Percentiles rank a stretch among this genome's conserved stretches.
Evolutionary conservation across 2,329 filamentous ascomycete species (phyloP).

Genomic region (Hypoxylon sp.): DNA sequence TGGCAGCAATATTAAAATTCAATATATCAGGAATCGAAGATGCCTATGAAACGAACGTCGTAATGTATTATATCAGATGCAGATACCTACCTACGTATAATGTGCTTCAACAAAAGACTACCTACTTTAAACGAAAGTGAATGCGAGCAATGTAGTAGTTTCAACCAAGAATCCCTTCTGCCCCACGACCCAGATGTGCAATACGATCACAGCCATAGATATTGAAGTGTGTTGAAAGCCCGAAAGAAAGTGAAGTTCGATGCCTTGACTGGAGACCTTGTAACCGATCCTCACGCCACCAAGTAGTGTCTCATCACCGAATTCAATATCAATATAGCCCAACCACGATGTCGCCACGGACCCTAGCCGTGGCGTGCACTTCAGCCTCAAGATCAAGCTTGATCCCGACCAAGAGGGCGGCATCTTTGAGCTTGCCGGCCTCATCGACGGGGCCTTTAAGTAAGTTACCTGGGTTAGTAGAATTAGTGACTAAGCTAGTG

Average conservation of each 20-base stretch:
- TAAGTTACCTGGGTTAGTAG: slow-evolving; percentile 61
- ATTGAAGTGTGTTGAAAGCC: slow-evolving; percentile 26
- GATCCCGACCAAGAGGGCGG: slow-evolving; percentile 72
- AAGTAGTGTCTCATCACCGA: slow-evolving; percentile 29
- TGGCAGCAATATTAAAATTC: not conserved
- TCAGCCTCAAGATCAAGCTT: slow-evolving; percentile 75
- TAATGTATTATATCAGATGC: not conserved
- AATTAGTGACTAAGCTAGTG: slow-evolving; percentile 7
- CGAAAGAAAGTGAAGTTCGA: slow-evolving; percentile 19
- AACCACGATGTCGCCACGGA: slow-evolving; percentile 73
- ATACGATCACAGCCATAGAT: slow-evolving; percentile 20
- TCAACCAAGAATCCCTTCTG: slow-evolving; percentile 21
- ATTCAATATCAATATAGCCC: slow-evolving; percentile 64
- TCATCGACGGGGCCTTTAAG: slow-evolving; percentile 71
- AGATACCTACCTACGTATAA: slow-evolving; percentile 1
- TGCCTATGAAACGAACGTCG: slow-evolving; percentile 13
- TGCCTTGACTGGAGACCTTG: slow-evolving; percentile 13
- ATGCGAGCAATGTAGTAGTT: slow-evolving; percentile 35
- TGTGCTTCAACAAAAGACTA: not conserved
- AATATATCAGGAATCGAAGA: not conserved
- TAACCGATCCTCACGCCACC: slow-evolving; percentile 34
- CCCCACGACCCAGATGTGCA: slow-evolving; percentile 31
- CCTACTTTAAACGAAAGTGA: slow-evolving; percentile 32
- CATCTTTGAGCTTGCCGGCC: slow-evolving; percentile 70
- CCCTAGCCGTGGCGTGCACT: slow-evolving; percentile 71